Percentiles rank a stretch among this genome's conserved stretches.
Evolutionary conservation across 208 protist genomes (phyloP).

Genomic region (Leishmania tarentolae): DNA sequence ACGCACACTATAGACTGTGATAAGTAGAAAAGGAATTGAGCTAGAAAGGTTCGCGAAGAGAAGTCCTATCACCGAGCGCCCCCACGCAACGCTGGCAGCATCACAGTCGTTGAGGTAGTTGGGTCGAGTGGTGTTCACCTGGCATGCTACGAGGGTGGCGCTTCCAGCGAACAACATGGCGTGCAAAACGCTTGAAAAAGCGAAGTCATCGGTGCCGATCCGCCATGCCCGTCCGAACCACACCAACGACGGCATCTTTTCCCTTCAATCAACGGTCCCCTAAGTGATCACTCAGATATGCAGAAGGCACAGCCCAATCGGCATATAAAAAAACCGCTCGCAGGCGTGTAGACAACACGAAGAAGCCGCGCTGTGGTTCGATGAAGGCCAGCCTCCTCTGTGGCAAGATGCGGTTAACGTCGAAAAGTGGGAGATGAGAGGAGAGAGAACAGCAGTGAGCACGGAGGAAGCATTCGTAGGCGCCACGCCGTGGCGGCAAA

Average conservation of each 20-base stretch:
- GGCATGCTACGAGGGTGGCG: constrained; percentile 22
- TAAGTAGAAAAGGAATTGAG: constrained; percentile 43
- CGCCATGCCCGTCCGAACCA: constrained; percentile 81
- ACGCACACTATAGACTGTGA: constrained; percentile 45
- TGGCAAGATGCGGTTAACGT: not conserved
- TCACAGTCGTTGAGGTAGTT: constrained; percentile 26
- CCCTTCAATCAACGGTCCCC: not conserved
- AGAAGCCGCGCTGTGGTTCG: not conserved
- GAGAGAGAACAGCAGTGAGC: not conserved
- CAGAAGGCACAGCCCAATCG: not conserved
- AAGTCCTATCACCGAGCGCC: constrained; percentile 33
- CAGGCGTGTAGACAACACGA: not conserved
- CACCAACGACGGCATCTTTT: constrained; percentile 69
- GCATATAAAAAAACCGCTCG: not conserved
- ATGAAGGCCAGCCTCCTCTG: not conserved
- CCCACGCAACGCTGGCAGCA: constrained; percentile 11
- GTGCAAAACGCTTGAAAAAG: constrained; percentile 59
- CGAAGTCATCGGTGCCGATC: constrained; percentile 75
- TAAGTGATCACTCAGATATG: not conserved
- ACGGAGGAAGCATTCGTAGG: not conserved
- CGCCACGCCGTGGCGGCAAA: not conserved
- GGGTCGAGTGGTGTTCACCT: constrained; percentile 8
- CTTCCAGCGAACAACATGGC: constrained; percentile 32
- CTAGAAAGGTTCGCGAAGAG: constrained; percentile 38
- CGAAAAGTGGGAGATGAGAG: not conserved